These are phyloP conservation scores for Chrysoporthe puriensis DNA, from an alignment of 2,329 filamentous ascomycete species.

Conservation along the genomic window DNA sequence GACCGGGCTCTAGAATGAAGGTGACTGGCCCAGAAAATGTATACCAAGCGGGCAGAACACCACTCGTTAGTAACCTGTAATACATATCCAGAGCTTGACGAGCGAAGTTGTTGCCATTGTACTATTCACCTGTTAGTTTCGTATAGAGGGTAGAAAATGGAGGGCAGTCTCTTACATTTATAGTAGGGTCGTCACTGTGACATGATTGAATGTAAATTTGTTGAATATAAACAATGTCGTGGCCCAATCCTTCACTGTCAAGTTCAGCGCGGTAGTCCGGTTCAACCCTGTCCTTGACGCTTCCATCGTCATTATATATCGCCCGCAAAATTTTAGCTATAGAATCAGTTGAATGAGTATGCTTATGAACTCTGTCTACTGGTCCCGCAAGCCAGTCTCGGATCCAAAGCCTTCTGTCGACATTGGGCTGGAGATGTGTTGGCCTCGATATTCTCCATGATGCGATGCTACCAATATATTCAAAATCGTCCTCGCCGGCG, in stretches of 20 bases:
- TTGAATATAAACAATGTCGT: not conserved
- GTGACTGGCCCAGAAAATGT: not conserved
- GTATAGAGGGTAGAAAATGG: not conserved
- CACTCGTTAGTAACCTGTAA: not conserved
- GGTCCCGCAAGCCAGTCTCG: not conserved
- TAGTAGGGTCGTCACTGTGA: too few species aligned
- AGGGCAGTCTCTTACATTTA: not conserved
- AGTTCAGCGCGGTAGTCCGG: not conserved
- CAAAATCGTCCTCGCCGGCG: not conserved
- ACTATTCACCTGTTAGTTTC: not conserved
- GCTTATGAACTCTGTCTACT: too few species aligned
- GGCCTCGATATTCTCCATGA: not conserved
- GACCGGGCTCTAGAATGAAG: slow-evolving; percentile 3
- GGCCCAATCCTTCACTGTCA: not conserved
- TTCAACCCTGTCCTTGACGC: not conserved
- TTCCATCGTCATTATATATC: not conserved
- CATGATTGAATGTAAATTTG: not conserved
- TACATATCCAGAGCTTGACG: not conserved
- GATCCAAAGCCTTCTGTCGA: not conserved
- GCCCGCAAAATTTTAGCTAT: not conserved
- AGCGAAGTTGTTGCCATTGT: not conserved
- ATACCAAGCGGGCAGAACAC: slow-evolving; percentile 10
- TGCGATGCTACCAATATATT: not conserved
- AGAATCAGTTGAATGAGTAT: not conserved
- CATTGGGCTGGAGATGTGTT: not conserved